phyloP scores from a whole-genome alignment of 768 basidiomycete species.

The Pulveroboletus sp. region DNA sequence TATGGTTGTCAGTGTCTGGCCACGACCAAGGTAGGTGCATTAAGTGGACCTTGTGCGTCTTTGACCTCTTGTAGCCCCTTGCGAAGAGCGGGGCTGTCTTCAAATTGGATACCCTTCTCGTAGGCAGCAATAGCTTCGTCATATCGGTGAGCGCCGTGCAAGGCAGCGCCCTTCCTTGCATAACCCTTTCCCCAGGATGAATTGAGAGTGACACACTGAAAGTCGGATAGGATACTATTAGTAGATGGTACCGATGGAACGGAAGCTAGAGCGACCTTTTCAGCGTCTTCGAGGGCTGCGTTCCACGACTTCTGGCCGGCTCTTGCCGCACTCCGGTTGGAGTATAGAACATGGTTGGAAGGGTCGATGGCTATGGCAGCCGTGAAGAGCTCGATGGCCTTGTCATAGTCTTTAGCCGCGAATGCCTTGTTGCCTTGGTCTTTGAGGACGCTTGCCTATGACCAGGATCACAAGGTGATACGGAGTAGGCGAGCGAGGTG shows the following conservation, averaged over 20 bases:
- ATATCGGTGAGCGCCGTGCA: constrained; percentile 76
- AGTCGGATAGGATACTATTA: background rate
- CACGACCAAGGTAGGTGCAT: background rate
- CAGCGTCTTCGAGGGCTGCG: constrained; percentile 81
- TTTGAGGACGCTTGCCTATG: constrained; percentile 63
- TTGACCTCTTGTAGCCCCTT: constrained; percentile 89
- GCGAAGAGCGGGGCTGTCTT: constrained; percentile 75
- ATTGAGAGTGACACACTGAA: constrained; percentile 72
- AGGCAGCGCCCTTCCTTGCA: constrained; percentile 86
- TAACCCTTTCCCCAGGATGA: constrained; percentile 87
- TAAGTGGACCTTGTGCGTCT: constrained; percentile 66
- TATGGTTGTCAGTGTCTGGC: constrained; percentile 2
- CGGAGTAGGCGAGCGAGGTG: background rate
- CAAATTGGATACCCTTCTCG: constrained; percentile 73
- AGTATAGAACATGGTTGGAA: constrained; percentile 83
- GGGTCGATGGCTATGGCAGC: constrained; percentile 82
- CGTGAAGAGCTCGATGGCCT: constrained; percentile 76
- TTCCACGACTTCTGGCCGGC: constrained; percentile 78
- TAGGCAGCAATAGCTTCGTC: constrained; percentile 84
- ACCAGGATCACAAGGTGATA: constrained; percentile 18
- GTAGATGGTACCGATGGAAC: constrained; percentile 1
- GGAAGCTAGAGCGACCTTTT: constrained; percentile 54
- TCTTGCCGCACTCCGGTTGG: constrained; percentile 88
- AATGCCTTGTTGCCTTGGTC: constrained; percentile 96
- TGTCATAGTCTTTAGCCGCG: constrained; percentile 86